phyloP scores from a whole-genome alignment of 2,329 filamentous ascomycete genomes.

The Tolypocladium paradoxum region DNA sequence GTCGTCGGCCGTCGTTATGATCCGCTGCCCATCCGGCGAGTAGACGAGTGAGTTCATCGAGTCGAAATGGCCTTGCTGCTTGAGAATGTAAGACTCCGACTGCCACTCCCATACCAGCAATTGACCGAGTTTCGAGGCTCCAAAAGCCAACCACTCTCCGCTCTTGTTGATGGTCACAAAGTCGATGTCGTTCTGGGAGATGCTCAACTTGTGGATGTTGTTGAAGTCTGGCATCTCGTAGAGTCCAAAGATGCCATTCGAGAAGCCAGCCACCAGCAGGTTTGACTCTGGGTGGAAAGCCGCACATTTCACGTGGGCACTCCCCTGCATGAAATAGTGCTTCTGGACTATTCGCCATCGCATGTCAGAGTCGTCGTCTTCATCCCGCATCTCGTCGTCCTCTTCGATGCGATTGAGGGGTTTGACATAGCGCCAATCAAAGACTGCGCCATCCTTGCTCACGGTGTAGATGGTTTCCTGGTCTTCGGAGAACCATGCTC shows the following conservation, averaged over 20 bases:
- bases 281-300: constrained; percentile 78
- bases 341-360: constrained; percentile 86
- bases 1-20: constrained; percentile 90
- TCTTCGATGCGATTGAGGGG: constrained; percentile 43
- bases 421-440: constrained; percentile 79
- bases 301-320: constrained; percentile 79
- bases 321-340: constrained; percentile 89
- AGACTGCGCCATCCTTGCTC: constrained; percentile 94
- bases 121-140: constrained; percentile 88
- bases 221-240: constrained; percentile 96
- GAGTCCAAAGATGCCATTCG: constrained; percentile 83
- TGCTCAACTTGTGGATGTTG: constrained; percentile 83
- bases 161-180: constrained; percentile 88
- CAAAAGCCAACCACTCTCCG: constrained; percentile 95
- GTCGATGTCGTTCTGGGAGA: constrained; percentile 94
- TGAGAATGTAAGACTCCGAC: constrained; percentile 95
- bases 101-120: constrained; percentile 99
- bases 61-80: constrained; percentile 96
- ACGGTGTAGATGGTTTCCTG: constrained; percentile 95
- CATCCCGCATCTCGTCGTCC: constrained; percentile 49
- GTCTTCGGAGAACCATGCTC: constrained; percentile 93
- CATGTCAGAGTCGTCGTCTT: constrained; percentile 52
- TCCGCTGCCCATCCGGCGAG: constrained; percentile 83
- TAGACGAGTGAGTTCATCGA: constrained; percentile 90
- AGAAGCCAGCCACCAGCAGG: constrained; percentile 93